phyloP scores from a whole-genome alignment of 2,329 filamentous ascomycete species.

The Aurifilum marmelostoma region DNA sequence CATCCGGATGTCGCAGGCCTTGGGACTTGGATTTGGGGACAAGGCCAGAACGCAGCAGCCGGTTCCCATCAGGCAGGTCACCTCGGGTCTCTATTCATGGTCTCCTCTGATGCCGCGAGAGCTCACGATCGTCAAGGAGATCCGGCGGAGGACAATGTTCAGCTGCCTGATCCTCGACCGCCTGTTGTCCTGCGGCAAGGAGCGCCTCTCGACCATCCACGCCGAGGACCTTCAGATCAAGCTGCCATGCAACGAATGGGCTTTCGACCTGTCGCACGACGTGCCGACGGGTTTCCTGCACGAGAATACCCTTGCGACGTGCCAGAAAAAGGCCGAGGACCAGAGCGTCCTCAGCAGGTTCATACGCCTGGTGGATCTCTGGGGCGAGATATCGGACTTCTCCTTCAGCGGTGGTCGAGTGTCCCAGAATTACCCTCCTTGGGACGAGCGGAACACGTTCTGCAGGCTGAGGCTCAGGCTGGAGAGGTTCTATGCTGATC shows the following conservation, averaged over 20 bases:
- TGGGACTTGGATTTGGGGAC: constrained; percentile 64
- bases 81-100: background rate
- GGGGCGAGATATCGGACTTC: constrained; percentile 62
- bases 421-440: constrained; percentile 58
- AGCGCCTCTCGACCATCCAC: constrained; percentile 62
- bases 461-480: constrained; percentile 55
- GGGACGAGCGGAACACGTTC: constrained; percentile 61
- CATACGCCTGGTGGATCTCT: constrained; percentile 61
- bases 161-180: constrained; percentile 75
- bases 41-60: constrained; percentile 35
- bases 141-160: constrained; percentile 71
- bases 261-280: constrained; percentile 65
- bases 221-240: constrained; percentile 65
- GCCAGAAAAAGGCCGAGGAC: constrained; percentile 38
- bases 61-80: background rate
- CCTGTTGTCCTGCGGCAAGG: constrained; percentile 67
- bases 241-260: constrained; percentile 68
- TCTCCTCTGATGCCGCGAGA: constrained; percentile 23
- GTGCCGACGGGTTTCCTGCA: constrained; percentile 56
- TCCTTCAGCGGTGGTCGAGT: constrained; percentile 56
- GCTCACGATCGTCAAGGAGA: constrained; percentile 62
- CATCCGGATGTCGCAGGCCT: constrained; percentile 64
- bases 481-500: constrained; percentile 52
- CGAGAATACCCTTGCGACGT: constrained; percentile 28
- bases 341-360: constrained; percentile 57